A percentile compares a stretch with the other conserved stretches of the same genome.
Evolutionary conservation across 768 basidiomycete species (phyloP).

Genomic region (Macrolepiota dolichaula): DNA sequence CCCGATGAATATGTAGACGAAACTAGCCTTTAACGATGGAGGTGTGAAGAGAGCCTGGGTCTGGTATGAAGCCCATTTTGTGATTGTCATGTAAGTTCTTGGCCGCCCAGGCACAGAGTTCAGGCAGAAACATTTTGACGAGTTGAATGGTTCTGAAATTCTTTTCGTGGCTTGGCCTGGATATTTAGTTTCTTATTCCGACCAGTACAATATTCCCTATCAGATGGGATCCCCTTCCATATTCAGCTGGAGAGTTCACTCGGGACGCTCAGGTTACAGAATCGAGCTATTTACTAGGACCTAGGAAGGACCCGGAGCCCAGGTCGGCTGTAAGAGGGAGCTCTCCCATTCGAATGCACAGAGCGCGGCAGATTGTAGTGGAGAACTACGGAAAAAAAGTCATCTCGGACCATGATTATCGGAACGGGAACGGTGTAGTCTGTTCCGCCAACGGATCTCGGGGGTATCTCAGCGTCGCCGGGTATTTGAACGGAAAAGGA

Average conservation of each 20-base stretch:
- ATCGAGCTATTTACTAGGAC: slow-evolving; percentile 19
- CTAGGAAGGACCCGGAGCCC: neutral
- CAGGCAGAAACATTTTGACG: neutral
- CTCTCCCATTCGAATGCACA: slow-evolving; percentile 15
- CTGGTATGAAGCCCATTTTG: slow-evolving; percentile 33
- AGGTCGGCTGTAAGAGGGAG: slow-evolving; percentile 1
- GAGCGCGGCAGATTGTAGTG: slow-evolving; percentile 44
- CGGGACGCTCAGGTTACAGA: slow-evolving; percentile 38
- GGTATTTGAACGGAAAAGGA: slow-evolving; percentile 53
- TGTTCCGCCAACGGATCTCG: slow-evolving; percentile 24
- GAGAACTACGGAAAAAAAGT: slow-evolving; percentile 33
- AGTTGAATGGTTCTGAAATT: neutral
- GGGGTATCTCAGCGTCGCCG: slow-evolving; percentile 7
- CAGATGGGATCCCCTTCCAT: slow-evolving; percentile 55
- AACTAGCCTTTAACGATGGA: slow-evolving; percentile 40
- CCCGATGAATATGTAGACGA: slow-evolving; percentile 63
- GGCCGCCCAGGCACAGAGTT: neutral
- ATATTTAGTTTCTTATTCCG: slow-evolving; percentile 33
- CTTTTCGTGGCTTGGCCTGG: neutral
- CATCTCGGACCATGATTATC: slow-evolving; percentile 32
- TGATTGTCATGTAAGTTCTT: slow-evolving; percentile 49
- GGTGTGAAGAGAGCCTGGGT: slow-evolving; percentile 25
- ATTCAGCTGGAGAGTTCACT: slow-evolving; percentile 47
- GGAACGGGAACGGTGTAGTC: slow-evolving; percentile 44
- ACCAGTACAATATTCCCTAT: slow-evolving; percentile 45